These are phyloP conservation scores for Pseudocercospora fijiensis DNA, from an alignment of 2,329 filamentous ascomycete genomes.

Conservation along the genomic window DNA sequence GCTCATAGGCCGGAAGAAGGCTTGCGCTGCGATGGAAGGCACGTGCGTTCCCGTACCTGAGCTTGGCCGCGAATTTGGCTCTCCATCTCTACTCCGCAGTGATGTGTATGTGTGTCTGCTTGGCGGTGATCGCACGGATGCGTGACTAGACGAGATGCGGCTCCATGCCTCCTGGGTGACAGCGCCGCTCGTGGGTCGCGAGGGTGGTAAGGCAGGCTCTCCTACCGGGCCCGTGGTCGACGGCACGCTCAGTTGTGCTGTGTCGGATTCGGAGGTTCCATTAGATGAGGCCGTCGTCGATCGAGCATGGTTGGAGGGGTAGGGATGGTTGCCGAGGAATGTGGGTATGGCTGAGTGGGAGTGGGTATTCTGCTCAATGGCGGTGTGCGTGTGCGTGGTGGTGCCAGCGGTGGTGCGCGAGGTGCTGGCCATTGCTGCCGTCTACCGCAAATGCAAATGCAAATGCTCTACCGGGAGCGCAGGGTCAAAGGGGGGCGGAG, in stretches of 20 bases:
- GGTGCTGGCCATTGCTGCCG: constrained; percentile 6
- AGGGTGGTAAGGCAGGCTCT: constrained; percentile 50
- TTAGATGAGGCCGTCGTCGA: constrained; percentile 19
- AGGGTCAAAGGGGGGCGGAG: not conserved
- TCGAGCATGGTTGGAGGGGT: constrained; percentile 8
- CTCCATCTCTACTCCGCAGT: constrained; percentile 11
- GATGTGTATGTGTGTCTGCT: constrained; percentile 19
- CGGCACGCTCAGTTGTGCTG: constrained; percentile 23
- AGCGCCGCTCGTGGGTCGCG: constrained; percentile 39
- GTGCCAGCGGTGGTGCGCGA: too few species aligned
- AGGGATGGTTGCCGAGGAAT: constrained; percentile 33
- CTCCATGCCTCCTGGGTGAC: constrained; percentile 11
- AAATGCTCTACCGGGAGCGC: not conserved
- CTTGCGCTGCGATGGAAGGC: constrained; percentile 81
- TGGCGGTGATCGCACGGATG: constrained; percentile 22
- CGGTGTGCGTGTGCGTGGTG: not conserved
- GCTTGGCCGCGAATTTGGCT: constrained; percentile 49
- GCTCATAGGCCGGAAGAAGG: constrained; percentile 96
- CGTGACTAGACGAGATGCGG: constrained; percentile 15
- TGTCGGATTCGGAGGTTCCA: constrained; percentile 26
- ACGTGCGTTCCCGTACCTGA: constrained; percentile 77
- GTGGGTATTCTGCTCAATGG: not conserved
- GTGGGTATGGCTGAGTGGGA: constrained; percentile 27
- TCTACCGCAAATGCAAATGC: not conserved
- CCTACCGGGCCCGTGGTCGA: constrained; percentile 48